phyloP scores from a whole-genome alignment of 345 rosid genomes.

The Combretum micranthum region DNA sequence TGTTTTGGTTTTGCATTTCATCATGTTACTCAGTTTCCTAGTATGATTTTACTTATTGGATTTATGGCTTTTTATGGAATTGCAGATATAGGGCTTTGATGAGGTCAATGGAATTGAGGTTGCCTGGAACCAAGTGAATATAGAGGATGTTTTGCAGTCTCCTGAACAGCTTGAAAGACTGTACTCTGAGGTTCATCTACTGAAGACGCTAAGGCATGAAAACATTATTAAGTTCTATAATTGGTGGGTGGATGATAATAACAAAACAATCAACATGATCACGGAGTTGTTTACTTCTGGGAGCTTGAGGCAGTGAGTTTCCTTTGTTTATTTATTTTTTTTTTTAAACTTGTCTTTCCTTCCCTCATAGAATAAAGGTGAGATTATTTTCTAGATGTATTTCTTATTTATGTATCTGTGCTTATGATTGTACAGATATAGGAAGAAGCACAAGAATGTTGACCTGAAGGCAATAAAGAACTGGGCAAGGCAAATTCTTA shows the following conservation, averaged over 20 bases:
- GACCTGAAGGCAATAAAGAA: constrained; percentile 60
- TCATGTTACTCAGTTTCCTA: no score
- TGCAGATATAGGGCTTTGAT: constrained; percentile 79
- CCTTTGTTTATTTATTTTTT: constrained; percentile 2
- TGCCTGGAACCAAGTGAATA: constrained; percentile 74
- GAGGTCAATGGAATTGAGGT: constrained; percentile 78
- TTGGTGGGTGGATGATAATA: constrained; percentile 79
- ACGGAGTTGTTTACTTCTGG: constrained; percentile 88
- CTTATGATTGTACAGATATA: constrained; percentile 28
- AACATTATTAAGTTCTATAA: constrained; percentile 60
- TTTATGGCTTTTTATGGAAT: not conserved
- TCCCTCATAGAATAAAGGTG: no score
- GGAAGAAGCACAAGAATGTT: constrained; percentile 60
- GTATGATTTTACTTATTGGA: no score
- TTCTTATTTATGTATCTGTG: not conserved
- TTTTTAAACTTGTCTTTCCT: not conserved
- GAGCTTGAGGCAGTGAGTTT: constrained; percentile 70
- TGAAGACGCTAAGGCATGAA: constrained; percentile 63
- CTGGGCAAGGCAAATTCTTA: constrained; percentile 75
- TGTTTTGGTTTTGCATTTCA: not conserved
- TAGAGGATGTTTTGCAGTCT: constrained; percentile 72
- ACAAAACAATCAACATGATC: constrained; percentile 77
- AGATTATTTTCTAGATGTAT: constrained; percentile 4
- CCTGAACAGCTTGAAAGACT: constrained; percentile 67
- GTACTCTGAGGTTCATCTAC: constrained; percentile 71